Conservation (phyloP, 1,284 basidiomycete genomes). For the Flammula alnicola region DNA sequence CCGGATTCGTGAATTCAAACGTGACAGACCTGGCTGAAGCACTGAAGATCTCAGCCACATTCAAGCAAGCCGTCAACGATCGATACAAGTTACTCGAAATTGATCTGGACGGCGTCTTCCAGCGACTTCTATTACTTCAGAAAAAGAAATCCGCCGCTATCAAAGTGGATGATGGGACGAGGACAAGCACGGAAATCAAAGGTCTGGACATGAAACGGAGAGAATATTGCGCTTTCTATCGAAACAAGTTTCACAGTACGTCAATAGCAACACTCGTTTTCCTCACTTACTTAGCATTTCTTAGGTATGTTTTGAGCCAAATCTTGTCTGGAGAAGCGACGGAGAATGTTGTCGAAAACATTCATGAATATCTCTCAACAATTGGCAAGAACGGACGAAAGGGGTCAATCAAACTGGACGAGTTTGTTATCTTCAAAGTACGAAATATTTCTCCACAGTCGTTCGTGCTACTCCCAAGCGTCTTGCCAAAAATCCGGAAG, state of each 20-base stretch:
- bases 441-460: conserved; percentile 8
- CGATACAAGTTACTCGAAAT: conserved; percentile 96
- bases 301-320: conserved; percentile 85
- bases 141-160: conserved; percentile 99
- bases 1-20: conserved; percentile 98
- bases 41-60: conserved; percentile 87
- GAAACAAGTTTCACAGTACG: conserved; percentile 91
- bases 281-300: not conserved
- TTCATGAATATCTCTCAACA: conserved; percentile 88
- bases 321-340: conserved; percentile 92
- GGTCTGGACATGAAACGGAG: conserved; percentile 99
- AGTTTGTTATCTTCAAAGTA: conserved; percentile 95
- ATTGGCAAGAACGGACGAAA: conserved; percentile 79
- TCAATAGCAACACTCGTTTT: conserved; percentile 18
- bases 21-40: conserved; percentile 89
- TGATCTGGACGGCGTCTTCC: conserved; percentile 94
- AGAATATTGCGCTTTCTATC: conserved; percentile 93
- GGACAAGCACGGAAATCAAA: conserved; percentile 88
- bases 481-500: conserved; percentile 92
- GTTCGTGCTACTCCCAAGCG: conserved; percentile 53
- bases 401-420: conserved; percentile 85
- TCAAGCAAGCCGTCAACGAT: conserved; percentile 97
- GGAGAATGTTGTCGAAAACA: conserved; percentile 88
- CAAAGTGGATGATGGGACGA: conserved; percentile 81
- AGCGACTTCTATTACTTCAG: conserved; percentile 90